Conservation (phyloP, 2,329 filamentous ascomycete species). For the Fusarium fracticaudum region DNA sequence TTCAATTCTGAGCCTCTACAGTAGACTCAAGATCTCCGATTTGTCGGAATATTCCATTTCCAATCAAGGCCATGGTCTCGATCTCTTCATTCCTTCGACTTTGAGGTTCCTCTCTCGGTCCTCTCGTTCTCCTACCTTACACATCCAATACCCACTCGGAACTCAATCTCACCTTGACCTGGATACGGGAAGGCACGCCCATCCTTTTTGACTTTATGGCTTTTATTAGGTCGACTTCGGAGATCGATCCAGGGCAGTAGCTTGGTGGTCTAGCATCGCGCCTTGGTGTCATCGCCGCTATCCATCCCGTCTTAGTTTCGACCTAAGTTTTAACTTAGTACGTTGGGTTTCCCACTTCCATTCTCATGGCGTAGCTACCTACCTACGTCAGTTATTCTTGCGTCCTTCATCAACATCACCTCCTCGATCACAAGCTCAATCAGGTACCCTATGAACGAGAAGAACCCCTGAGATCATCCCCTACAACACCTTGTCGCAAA, state of each 20-base stretch:
- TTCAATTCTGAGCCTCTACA: not conserved
- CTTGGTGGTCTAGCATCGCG: slow-evolving; percentile 25
- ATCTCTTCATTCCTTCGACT: slow-evolving; percentile 6
- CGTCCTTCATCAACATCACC: slow-evolving; percentile 26
- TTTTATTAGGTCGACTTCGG: not conserved
- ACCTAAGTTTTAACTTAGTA: slow-evolving; percentile 7
- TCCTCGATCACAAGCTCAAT: slow-evolving; percentile 1
- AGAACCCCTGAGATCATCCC: not conserved
- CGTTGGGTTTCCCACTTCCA: slow-evolving; percentile 20
- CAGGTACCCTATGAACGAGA: not conserved
- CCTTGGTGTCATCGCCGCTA: slow-evolving; percentile 30
- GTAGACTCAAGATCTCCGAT: slow-evolving; percentile 3
- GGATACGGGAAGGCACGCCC: slow-evolving; percentile 8
- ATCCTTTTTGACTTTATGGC: slow-evolving; percentile 3
- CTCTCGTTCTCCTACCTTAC: not conserved
- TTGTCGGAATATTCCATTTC: slow-evolving; percentile 6
- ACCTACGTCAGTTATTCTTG: slow-evolving; percentile 14
- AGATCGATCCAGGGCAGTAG: slow-evolving; percentile 21
- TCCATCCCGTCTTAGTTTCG: slow-evolving; percentile 25
- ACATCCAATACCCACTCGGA: not conserved
- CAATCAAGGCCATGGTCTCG: slow-evolving; percentile 14
- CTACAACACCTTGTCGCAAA: not conserved
- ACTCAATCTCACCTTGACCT: not conserved
- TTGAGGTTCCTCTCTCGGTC: not conserved
- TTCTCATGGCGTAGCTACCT: slow-evolving; percentile 1